A percentile compares a stretch with the other conserved stretches of the same genome.
Evolutionary conservation across 192 early-diverging fungal genomes (phyloP).

Genomic region (Haplosporangium gracile): DNA sequence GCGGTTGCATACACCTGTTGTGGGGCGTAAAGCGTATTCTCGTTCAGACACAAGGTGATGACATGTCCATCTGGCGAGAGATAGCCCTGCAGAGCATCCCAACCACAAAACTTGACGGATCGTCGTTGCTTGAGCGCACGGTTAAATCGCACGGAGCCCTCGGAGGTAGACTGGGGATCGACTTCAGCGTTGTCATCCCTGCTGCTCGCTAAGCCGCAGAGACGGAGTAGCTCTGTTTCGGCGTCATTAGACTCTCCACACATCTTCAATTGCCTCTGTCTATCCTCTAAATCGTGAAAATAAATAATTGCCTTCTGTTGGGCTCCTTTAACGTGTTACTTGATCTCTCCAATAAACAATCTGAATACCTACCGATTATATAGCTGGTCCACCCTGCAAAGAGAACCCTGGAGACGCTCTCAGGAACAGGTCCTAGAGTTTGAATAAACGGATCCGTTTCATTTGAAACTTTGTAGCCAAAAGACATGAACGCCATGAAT

Average conservation of each 20-base stretch:
- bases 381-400: constrained; percentile 32
- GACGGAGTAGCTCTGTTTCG: background rate
- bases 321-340: background rate
- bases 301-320: too few relatives aligned
- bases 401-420: background rate
- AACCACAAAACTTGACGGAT: constrained; percentile 14
- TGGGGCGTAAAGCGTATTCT: background rate
- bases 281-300: background rate
- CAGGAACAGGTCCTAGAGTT: background rate
- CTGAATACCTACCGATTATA: constrained; percentile 4
- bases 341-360: background rate
- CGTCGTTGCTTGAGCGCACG: too few relatives aligned
- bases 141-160: background rate
- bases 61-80: constrained; percentile 17
- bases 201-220: background rate
- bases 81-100: constrained; percentile 28
- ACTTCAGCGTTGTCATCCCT: background rate
- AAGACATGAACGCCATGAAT: background rate
- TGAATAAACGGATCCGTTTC: background rate
- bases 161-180: background rate
- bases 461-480: background rate
- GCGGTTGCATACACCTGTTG: background rate
- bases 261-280: background rate
- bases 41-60: background rate
- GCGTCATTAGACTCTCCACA: background rate